Evolutionary conservation across 352 stramenopile genomes (phyloP), one percentile per base, ranked within the genome.

Genomic region (Globisporangium alternatum): DNA sequence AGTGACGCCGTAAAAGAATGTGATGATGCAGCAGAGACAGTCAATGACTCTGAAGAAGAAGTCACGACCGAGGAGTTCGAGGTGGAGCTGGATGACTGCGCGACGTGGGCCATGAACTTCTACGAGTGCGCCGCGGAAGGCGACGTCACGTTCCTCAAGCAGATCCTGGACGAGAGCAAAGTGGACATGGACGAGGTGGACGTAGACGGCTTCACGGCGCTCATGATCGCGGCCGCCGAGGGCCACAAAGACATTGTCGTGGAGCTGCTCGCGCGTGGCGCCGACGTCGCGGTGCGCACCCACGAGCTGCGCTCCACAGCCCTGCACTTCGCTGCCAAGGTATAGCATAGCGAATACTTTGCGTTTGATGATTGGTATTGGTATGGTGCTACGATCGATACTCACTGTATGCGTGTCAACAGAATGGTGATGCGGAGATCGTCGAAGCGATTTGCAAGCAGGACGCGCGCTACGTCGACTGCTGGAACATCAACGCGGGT

Each of bases 141-240:
- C 35, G 82, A 92, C 60, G 48, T 92, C 15, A 65, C 77, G 60
- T 86, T 74, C 54, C 71, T 94, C 0, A 72, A 80, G 39, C 71
- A 80, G 48, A 83, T 92, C 52, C 60, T 90, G 56, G 83, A 93
- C 45, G 77, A 78, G 30, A 68, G 75, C 51, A 73, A 72, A 53
- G 81, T 90, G 28, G 66, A 70, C 35, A 64, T 91, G 44, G 78
- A 95, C 61, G 82, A 88, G 57, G 75, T 90, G 57, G 86, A 95
- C 70, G 83, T 91, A 28, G 86, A 95, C 58, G 86, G 86, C 60
- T 95, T 95, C 70, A 90, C 86, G 33, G 86, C 86, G 55, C 75
- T 95, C 48, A 92, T 95, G 86, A 87, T 95, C 55, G 83, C 86
- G 6, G 76, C 83, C 2, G 86, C 86, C 10, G 86, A 95, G 64